Evolutionary conservation across 2,329 filamentous ascomycete species (phyloP).

Genomic region (Xylaria digitata): DNA sequence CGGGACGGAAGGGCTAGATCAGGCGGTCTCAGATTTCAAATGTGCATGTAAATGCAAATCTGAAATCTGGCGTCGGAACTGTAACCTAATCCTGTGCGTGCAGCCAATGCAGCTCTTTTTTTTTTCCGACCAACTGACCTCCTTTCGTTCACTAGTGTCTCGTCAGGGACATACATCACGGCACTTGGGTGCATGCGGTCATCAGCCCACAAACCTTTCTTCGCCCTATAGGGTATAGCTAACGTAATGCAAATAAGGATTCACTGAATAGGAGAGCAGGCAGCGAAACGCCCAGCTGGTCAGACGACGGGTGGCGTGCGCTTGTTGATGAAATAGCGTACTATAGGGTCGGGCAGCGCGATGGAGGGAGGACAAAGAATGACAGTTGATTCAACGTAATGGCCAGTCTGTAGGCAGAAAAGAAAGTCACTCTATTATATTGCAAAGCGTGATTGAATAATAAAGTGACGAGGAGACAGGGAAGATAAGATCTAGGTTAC

Average conservation of each 20-base stretch:
- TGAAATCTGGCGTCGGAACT: constrained; percentile 26
- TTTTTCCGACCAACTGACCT: constrained; percentile 21
- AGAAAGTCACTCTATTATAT: constrained; percentile 7
- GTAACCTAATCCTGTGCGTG: constrained; percentile 27
- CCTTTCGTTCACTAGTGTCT: constrained; percentile 8
- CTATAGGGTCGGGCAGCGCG: background rate
- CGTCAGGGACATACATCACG: constrained; percentile 34
- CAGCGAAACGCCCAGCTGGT: constrained; percentile 26
- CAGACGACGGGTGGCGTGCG: constrained; percentile 27
- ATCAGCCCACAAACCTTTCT: constrained; percentile 33
- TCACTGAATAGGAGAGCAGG: constrained; percentile 17
- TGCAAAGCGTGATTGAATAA: background rate
- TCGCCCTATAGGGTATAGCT: constrained; percentile 8
- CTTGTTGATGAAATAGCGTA: constrained; percentile 5
- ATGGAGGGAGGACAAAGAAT: background rate
- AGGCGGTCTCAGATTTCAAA: constrained; percentile 38
- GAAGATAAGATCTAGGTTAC: constrained; percentile 14
- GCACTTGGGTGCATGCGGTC: constrained; percentile 33
- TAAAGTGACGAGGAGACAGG: background rate
- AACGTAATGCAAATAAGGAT: background rate
- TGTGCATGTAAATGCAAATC: constrained; percentile 33
- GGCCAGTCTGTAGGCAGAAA: background rate
- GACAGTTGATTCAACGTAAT: background rate
- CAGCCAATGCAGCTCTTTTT: constrained; percentile 21
- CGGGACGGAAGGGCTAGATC: constrained; percentile 22